Percentiles rank a stretch among this genome's conserved stretches.
These are phyloP conservation scores for Candolleomyces aberdarensis DNA, from an alignment of 768 basidiomycete species.

Conservation along the genomic window DNA sequence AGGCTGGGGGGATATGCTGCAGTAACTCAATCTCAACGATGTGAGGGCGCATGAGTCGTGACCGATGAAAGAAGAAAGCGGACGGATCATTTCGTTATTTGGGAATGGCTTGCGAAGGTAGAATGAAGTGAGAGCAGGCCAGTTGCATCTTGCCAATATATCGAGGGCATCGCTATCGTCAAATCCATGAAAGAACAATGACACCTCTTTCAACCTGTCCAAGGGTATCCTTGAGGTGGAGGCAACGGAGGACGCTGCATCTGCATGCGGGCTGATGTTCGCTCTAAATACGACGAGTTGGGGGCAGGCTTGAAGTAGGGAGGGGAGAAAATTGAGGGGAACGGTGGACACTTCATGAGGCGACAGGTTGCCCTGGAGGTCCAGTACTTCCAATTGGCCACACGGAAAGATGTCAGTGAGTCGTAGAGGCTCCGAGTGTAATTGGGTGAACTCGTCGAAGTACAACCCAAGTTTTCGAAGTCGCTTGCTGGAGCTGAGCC, in stretches of 20 bases:
- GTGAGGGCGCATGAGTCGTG: background rate
- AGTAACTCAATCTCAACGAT: background rate
- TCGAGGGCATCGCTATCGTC: too few relatives aligned
- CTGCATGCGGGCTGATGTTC: background rate
- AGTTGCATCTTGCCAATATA: background rate
- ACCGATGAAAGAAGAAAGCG: background rate
- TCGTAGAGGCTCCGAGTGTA: background rate
- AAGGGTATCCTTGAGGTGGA: background rate
- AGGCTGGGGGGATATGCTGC: background rate
- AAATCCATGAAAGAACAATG: background rate
- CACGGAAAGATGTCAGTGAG: background rate
- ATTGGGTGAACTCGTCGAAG: background rate
- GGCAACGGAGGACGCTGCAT: background rate
- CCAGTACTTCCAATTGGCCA: background rate
- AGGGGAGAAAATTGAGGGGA: background rate
- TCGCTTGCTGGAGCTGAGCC: background rate
- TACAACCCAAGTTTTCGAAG: background rate
- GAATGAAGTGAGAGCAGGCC: background rate
- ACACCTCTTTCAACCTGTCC: background rate
- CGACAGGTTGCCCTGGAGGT: background rate
- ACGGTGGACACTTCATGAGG: too few relatives aligned
- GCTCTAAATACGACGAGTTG: background rate
- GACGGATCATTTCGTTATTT: background rate
- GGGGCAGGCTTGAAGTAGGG: background rate
- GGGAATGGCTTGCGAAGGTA: background rate